A percentile compares a stretch with the other conserved stretches of the same genome.
phyloP scores from a whole-genome alignment of 768 basidiomycete species.

The Kwoniella heveanensis region DNA sequence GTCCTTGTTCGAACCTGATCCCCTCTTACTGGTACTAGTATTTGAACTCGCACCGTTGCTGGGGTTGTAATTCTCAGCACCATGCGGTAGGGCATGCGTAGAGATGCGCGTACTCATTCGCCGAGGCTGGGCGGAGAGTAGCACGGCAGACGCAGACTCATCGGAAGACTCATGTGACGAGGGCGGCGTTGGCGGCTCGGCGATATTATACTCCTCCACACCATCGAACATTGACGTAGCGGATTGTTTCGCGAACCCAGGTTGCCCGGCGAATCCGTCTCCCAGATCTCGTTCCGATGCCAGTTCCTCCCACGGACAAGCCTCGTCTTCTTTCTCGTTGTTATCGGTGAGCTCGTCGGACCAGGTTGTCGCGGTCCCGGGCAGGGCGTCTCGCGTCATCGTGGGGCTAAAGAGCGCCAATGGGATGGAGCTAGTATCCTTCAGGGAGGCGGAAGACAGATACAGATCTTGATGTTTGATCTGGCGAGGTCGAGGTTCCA shows the following conservation, averaged over 20 bases:
- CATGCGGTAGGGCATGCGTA: neutral
- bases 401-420: slow-evolving; percentile 38
- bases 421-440: slow-evolving; percentile 42
- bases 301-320: slow-evolving; percentile 25
- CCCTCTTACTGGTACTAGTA: neutral
- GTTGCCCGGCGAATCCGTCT: slow-evolving; percentile 41
- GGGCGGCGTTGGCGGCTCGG: neutral
- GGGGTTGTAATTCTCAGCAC: neutral
- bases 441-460: slow-evolving; percentile 24
- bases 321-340: neutral
- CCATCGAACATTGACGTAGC: slow-evolving; percentile 32
- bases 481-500: slow-evolving; percentile 24
- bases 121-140: neutral
- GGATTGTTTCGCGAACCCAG: slow-evolving; percentile 22
- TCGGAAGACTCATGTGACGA: neutral
- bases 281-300: slow-evolving; percentile 47
- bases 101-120: neutral
- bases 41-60: neutral
- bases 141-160: neutral
- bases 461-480: slow-evolving; percentile 31
- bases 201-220: slow-evolving; percentile 16
- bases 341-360: slow-evolving; percentile 11
- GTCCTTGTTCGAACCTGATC: slow-evolving; percentile 35
- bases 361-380: slow-evolving; percentile 1
- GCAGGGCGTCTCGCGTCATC: slow-evolving; percentile 38